Base-by-base conservation (phyloP, 2,329 filamentous ascomycete species). In the Aureobasidium sp. region DNA sequence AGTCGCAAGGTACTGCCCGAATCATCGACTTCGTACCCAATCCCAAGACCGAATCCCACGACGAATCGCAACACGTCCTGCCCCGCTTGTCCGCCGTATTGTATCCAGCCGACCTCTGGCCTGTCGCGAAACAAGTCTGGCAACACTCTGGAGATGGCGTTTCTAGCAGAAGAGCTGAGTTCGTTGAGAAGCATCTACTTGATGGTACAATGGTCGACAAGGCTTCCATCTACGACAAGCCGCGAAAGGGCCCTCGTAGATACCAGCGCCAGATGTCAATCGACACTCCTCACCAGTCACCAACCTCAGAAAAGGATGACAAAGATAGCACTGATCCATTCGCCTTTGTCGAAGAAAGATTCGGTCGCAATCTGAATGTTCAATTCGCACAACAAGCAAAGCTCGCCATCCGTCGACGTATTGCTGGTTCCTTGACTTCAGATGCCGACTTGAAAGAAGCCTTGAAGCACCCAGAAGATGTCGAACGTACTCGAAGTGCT, bases 71-170 rank as follows among this genome's bases (percentile, higher is more conserved):
- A 5, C 76, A 80, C 37, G 78, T 79, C 4, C 73, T 75, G 24
- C 77, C 79, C 0, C 73, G 69, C 43, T 66, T 81, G 3, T 79
- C 75, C 6, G 79, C 77, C 27, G 86, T 96, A 3, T 72, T 97
- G 46, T 91, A 88, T 68, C 84, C 87, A 0, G 78, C 82, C 50
- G 83, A 86, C 13, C 76, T 85, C 20, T 92, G 87, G 68, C 76
- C 84, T 5, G 75, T 89, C 63, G 90, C 91, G n/a, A 97, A 97
- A 74, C 84, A 92, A 69, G 97, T 96, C 70, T 99, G 94, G 94
- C 94, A 97, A 73, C 94, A 99, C 74, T 89, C 90, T 0, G 94
- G 94, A 24, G 92, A 96, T 65, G 94, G 94, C 17, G 82, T 96
- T 15, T 97, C 92, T 0, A 97, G 92, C 72, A 87, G 94, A 55